These are phyloP conservation scores for Orbilia ellipsospora DNA, from an alignment of 2,329 filamentous ascomycete genomes.

Conservation along the genomic window DNA sequence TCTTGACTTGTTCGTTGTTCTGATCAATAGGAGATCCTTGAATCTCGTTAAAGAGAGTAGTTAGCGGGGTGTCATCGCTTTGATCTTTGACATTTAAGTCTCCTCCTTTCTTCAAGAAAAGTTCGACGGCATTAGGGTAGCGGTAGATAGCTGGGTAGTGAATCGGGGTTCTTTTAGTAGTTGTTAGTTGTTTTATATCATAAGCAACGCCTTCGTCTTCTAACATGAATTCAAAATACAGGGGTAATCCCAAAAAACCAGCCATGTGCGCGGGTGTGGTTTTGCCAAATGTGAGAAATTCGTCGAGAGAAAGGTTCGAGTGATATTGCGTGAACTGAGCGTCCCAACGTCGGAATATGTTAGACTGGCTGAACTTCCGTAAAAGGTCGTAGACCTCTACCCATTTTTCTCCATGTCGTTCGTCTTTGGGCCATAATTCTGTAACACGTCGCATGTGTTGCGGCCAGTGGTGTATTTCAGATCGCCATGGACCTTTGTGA, in stretches of 20 bases:
- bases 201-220: neutral
- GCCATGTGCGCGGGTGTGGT: neutral
- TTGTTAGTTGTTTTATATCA: neutral
- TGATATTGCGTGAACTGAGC: constrained; percentile 2
- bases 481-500: constrained; percentile 15
- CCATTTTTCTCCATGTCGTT: constrained; percentile 30
- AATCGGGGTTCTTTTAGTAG: neutral
- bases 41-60: neutral
- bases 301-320: neutral
- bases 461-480: constrained; percentile 5
- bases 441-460: constrained; percentile 18
- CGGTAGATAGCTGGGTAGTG: neutral
- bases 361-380: constrained; percentile 19
- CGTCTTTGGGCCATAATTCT: constrained; percentile 16
- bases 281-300: neutral
- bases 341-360: constrained; percentile 14
- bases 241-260: constrained; percentile 1
- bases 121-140: neutral
- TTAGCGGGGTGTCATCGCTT: neutral
- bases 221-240: constrained; percentile 16
- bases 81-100: neutral
- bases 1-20: neutral
- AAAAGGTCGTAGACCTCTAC: neutral
- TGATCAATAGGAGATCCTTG: neutral
- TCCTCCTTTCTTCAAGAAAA: neutral